A percentile compares a stretch with the other conserved stretches of the same genome.
Evolutionary conservation across 257 asterid genomes (phyloP).

Genomic region (Solanum clarkiae): DNA sequence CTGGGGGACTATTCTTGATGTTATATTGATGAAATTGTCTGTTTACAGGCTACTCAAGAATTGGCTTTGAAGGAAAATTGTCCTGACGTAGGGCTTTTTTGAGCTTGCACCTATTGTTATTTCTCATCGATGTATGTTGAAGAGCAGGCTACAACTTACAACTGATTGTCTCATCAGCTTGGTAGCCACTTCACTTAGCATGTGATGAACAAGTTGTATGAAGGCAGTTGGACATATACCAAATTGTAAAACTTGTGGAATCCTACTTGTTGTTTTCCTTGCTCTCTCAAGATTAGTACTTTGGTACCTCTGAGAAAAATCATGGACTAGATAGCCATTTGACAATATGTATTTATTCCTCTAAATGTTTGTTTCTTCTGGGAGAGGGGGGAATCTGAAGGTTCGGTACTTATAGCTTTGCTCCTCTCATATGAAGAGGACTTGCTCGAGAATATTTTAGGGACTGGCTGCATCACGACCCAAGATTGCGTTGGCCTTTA

Average conservation of each 20-base stretch:
- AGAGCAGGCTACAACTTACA: neutral
- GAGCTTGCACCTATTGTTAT: neutral
- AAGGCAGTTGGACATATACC: neutral
- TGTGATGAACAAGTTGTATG: neutral
- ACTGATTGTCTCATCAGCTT: neutral
- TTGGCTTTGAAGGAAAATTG: neutral
- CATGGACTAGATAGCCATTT: neutral
- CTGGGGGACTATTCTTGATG: neutral
- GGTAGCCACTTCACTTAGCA: neutral
- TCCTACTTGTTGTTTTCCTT: neutral
- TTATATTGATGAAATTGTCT: neutral
- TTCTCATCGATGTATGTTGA: neutral
- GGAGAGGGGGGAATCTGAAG: neutral
- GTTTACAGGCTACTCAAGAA: neutral
- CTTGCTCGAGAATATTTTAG: neutral
- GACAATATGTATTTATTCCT: neutral
- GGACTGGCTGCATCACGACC: neutral
- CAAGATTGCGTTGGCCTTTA: neutral
- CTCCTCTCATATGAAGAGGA: neutral
- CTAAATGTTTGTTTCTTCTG: neutral
- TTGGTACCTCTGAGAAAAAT: neutral
- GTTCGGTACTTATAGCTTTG: neutral
- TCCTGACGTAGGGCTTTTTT: neutral
- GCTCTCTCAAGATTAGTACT: neutral
- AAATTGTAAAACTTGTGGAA: neutral